These are phyloP conservation scores for Clathrus columnatus DNA, from an alignment of 768 basidiomycete species.

Conservation along the genomic window DNA sequence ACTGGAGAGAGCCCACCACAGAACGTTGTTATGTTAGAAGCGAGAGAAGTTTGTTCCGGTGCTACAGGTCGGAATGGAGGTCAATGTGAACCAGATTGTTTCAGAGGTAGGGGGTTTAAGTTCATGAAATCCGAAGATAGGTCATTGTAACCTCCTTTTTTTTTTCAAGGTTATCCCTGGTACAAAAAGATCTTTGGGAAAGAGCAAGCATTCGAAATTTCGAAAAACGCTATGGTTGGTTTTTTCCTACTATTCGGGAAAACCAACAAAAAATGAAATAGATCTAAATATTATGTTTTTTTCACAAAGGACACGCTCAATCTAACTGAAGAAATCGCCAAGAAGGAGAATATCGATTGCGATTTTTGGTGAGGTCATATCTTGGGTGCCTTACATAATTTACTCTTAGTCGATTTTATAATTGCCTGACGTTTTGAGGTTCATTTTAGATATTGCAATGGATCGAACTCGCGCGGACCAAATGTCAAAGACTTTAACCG, in stretches of 20 bases:
- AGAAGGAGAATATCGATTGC: not conserved
- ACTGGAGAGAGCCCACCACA: constrained; percentile 25
- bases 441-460: too few species aligned
- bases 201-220: constrained; percentile 39
- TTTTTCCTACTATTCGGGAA: constrained; percentile 11
- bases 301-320: not conserved
- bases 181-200: constrained; percentile 25
- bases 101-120: not conserved
- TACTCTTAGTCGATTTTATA: too few species aligned
- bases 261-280: too few species aligned
- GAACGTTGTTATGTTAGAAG: constrained; percentile 69
- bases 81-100: not conserved
- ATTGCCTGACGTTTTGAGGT: too few species aligned
- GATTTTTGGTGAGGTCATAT: too few species aligned
- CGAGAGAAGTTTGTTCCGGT: constrained; percentile 66
- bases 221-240: constrained; percentile 18
- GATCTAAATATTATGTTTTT: not conserved
- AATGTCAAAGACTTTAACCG: constrained; percentile 16
- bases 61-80: constrained; percentile 54
- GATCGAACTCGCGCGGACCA: too few species aligned
- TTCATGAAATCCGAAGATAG: not conserved
- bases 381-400: too few species aligned
- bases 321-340: not conserved
- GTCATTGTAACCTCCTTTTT: not conserved
- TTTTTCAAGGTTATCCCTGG: not conserved